A percentile compares a stretch with the other conserved stretches of the same genome.
Conservation (phyloP, 176 grass and related monocot species). For the Eragrostis nindensis region DNA sequence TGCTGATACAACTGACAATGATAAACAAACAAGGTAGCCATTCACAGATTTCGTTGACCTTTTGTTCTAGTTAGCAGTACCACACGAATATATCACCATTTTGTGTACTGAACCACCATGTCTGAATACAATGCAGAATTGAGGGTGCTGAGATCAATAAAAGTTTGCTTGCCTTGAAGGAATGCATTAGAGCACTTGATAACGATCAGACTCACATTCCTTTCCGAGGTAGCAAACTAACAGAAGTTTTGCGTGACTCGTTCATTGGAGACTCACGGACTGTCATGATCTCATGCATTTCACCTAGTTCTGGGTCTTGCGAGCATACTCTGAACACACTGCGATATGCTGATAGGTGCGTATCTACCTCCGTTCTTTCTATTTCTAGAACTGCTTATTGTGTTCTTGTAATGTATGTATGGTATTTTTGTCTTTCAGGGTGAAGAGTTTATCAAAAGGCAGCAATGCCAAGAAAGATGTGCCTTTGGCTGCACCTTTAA, state of each 20-base stretch:
- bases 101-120: slow-evolving; percentile 22
- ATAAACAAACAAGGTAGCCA: slow-evolving; percentile 94
- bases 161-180: slow-evolving; percentile 98
- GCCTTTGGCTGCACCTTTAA: slow-evolving; percentile 48
- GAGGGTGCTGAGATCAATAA: slow-evolving; percentile 99
- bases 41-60: background rate
- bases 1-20: slow-evolving; percentile 97
- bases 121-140: slow-evolving; percentile 66
- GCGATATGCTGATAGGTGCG: slow-evolving; percentile 97
- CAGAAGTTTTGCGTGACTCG: slow-evolving; percentile 94
- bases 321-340: slow-evolving; percentile 98
- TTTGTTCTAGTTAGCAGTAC: slow-evolving; percentile 5
- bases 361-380: slow-evolving; percentile 25
- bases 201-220: slow-evolving; percentile 98
- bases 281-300: slow-evolving; percentile 99
- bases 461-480: slow-evolving; percentile 75
- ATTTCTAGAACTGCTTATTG: slow-evolving; percentile 25
- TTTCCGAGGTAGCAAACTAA: slow-evolving; percentile 97
- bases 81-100: slow-evolving; percentile 6
- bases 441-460: slow-evolving; percentile 95
- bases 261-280: slow-evolving; percentile 94
- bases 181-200: slow-evolving; percentile 98
- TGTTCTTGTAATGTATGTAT: slow-evolving; percentile 29
- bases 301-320: slow-evolving; percentile 96
- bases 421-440: slow-evolving; percentile 53